These are phyloP conservation scores for Eucalyptus victrix DNA, from an alignment of 345 rosid species.

Conservation along the genomic window DNA sequence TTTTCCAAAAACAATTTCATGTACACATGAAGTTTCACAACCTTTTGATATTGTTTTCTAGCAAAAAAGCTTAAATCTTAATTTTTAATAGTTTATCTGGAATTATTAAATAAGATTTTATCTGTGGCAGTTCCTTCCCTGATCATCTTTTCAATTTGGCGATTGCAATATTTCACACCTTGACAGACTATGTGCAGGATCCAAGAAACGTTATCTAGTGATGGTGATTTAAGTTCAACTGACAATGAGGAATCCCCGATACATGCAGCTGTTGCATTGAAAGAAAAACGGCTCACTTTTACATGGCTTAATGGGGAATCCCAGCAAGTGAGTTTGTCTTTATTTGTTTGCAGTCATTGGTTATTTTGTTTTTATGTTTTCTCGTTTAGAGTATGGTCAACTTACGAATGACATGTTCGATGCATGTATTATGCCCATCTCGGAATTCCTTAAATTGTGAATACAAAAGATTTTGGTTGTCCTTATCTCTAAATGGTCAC, in stretches of 20 bases:
- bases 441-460: background rate
- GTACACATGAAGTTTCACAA: background rate
- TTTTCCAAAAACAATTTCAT: background rate
- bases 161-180: slow-evolving; percentile 9
- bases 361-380: background rate
- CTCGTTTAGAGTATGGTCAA: background rate
- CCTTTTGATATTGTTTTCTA: background rate
- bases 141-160: background rate
- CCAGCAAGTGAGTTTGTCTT: slow-evolving; percentile 46
- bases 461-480: background rate
- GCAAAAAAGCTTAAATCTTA: background rate
- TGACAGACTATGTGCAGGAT: slow-evolving; percentile 87
- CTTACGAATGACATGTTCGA: background rate
- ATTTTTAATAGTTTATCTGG: background rate
- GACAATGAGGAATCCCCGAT: slow-evolving; percentile 13
- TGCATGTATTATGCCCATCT: background rate
- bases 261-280: slow-evolving; percentile 35
- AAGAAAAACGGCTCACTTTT: slow-evolving; percentile 60
- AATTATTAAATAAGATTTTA: background rate
- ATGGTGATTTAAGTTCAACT: slow-evolving; percentile 13
- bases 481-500: background rate
- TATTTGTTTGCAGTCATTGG: background rate
- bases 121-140: background rate
- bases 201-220: slow-evolving; percentile 37
- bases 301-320: slow-evolving; percentile 93